These are phyloP conservation scores for Linum tenue DNA, from an alignment of 345 rosid genomes.

Conservation along the genomic window DNA sequence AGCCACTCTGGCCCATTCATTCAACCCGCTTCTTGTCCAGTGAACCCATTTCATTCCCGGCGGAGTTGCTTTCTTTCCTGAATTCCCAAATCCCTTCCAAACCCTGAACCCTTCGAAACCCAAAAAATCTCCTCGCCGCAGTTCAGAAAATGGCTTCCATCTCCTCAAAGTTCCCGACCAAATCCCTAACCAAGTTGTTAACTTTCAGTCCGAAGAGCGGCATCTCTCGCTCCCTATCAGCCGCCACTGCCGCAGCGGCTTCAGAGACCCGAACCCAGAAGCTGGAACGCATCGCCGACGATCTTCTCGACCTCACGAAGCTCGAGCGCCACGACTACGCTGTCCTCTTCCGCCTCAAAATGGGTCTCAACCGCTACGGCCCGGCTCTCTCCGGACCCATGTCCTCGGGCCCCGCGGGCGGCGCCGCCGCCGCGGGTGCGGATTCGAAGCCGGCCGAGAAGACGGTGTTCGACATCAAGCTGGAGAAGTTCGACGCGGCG, in stretches of 20 bases:
- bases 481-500: constrained; percentile 70
- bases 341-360: constrained; percentile 60
- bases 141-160: constrained; percentile 10
- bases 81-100: neutral
- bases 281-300: constrained; percentile 79
- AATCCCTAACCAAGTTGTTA: constrained; percentile 22
- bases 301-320: constrained; percentile 53
- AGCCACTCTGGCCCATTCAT: neutral
- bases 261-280: constrained; percentile 47
- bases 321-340: constrained; percentile 69
- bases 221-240: constrained; percentile 13
- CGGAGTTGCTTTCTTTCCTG: neutral
- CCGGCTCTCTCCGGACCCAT: constrained; percentile 33
- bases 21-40: too few relatives aligned
- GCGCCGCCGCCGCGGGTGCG: constrained; percentile 18
- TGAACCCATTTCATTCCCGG: neutral
- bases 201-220: neutral
- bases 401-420: constrained; percentile 18
- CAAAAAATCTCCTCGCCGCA: neutral
- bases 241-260: constrained; percentile 22
- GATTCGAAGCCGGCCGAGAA: constrained; percentile 49
- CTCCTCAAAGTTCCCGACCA: constrained; percentile 11
- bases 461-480: constrained; percentile 70
- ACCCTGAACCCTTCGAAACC: neutral
- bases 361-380: constrained; percentile 62